Base-by-base conservation (phyloP, 495 filamentous ascomycete genomes). In the Aspergillus baeticus region DNA sequence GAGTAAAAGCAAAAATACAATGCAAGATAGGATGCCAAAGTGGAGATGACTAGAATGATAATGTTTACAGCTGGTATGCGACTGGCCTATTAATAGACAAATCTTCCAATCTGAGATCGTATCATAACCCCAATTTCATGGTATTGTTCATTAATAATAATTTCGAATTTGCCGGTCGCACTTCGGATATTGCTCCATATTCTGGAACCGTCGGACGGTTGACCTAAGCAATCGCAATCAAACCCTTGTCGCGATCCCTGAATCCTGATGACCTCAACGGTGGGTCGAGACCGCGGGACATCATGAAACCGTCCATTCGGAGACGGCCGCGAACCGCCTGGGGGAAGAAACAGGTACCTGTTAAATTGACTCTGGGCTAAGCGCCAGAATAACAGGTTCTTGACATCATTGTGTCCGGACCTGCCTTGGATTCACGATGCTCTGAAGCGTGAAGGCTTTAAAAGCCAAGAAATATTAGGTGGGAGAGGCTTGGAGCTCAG, bases 211-310 rank as follows among this genome's bases (percentile, higher is more conserved):
- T 10, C n/a, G 17, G 38, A 29, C 26, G 26, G 26, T 29, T 29
- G 46, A 36, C 31, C 17, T n/a, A 13, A 50, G 45, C 18, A 38
- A 37, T 50, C 47, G 33, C 34, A 50, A 50, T 50, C 34, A 50
- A 50, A 50, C 47, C 47, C 41, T 23, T 43, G 41, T 43, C 20
- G 17, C 35, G 37, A 22, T 52, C 37, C 49, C 36, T 41, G 49
- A 36, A 52, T 37, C 47, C 34, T 50, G 34, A 55, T 55, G 43
- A 48, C 35, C 44, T 55, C 53, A 48, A 38, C 22, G n/a, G 53
- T 55, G 53, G 53, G 34, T 43, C 43, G 15, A 31, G 21, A 41
- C 35, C 23, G n/a, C n/a, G 17, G 34, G 35, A 52, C 8, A 48
- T 15, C 17, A 47, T 15, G 29, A 15, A 38, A 51, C 51, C 43